Evolutionary conservation across 805 yeast genomes (phyloP), one percentile per base, ranked within the genome.

Genomic region (Schizosaccharomyces japonicus): DNA sequence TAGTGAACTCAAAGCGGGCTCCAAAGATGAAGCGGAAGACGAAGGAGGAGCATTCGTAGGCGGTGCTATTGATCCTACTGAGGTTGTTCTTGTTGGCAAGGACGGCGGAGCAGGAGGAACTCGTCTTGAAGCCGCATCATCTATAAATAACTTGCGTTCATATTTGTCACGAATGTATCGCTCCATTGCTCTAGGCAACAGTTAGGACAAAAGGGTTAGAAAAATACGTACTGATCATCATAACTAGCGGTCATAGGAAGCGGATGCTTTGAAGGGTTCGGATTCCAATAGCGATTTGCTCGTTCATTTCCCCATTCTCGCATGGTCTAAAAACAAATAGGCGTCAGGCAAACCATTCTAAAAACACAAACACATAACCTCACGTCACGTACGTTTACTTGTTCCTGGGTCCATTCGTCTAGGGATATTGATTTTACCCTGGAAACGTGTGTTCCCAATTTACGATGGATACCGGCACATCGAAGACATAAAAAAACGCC

Each of bases 101-200:
- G 45, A 28, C 30, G 45, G 45, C 11, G 31, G 31, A 30, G 32
- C 13, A 30, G 32, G 32, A 30, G 32, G 32, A 10, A 10, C 13
- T n/a, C 32, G 32, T 30, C 32, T 10, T 30, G 32, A 10, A 10
- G 32, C n/a, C 13, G n/a, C 10, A n/a, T 39, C 34, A 10, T 32
- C 50, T 27, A 44, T 44, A 31, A 47, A 48, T 15, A 47, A 33
- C 39, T 28, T 31, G 10, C 21, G n/a, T 49, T 49, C 50, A 39
- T 49, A 49, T 33, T 49, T 49, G 13, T 49, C 50, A 13, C 51
- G 48, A 44, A 49, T 49, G 26, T 48, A 49, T n/a, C 32, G 21
- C 29, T 49, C 51, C 32, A 49, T 48, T n/a, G 31, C 39, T 13
- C 31, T 34, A 19, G 10, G 19, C 10, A 34, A 19, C 13, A 15